Evolutionary conservation across 495 filamentous ascomycete species (phyloP).

Genomic region (Aspergillus olivimuriae): DNA sequence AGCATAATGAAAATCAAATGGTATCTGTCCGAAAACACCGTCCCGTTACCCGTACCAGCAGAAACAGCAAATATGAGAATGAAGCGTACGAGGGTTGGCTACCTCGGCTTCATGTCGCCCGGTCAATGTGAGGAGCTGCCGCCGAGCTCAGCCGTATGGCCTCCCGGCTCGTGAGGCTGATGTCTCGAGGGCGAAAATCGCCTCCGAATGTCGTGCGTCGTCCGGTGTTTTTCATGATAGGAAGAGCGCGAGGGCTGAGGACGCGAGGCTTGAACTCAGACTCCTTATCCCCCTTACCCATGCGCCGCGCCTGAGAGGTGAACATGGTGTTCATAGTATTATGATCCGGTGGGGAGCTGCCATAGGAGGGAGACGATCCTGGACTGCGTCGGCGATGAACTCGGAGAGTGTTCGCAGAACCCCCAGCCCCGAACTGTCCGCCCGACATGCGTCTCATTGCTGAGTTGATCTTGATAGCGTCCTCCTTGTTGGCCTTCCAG

Average conservation of each 20-base stretch:
- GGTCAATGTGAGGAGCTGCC: conserved; percentile 20
- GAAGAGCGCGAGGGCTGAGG: conserved; percentile 58
- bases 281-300: conserved; percentile 63
- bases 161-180: conserved; percentile 36
- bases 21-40: conserved; percentile 34
- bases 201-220: conserved; percentile 47
- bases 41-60: conserved; percentile 16
- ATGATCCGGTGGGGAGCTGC: conserved; percentile 53
- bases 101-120: conserved; percentile 9
- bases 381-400: conserved; percentile 60
- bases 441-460: conserved; percentile 55
- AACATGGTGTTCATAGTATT: conserved; percentile 52
- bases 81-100: conserved; percentile 11
- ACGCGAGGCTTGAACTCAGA: conserved; percentile 48
- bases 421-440: conserved; percentile 21
- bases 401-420: conserved; percentile 32
- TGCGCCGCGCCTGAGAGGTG: conserved; percentile 63
- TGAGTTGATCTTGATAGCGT: conserved; percentile 53
- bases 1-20: conserved; percentile 25
- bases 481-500: conserved; percentile 48
- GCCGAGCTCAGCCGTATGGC: conserved; percentile 40
- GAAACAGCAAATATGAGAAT: conserved; percentile 15
- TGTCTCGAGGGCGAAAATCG: conserved; percentile 41
- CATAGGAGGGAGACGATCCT: conserved; percentile 42
- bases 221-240: conserved; percentile 54